Conservation (phyloP, 345 rosid genomes). For the Syzygium aqueum region DNA sequence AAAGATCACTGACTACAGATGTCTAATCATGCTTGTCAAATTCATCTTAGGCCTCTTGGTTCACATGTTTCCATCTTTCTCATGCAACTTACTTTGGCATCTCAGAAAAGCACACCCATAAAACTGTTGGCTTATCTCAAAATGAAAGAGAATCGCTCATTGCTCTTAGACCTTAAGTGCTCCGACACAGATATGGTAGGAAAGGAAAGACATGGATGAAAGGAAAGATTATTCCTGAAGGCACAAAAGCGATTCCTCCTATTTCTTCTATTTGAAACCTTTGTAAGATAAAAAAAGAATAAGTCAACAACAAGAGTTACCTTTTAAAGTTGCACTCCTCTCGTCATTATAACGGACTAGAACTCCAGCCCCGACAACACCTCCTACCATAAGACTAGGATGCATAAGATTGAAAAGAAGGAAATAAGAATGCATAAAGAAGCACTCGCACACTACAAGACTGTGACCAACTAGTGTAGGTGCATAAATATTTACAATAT, state of each 20-base stretch:
- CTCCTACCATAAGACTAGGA: conserved; percentile 47
- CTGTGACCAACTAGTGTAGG: background rate
- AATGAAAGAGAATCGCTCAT: background rate
- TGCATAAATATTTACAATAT: background rate
- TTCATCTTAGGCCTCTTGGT: background rate
- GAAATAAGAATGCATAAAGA: background rate
- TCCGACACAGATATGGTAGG: background rate
- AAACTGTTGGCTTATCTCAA: background rate
- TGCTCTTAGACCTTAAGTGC: background rate
- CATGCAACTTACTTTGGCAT: background rate
- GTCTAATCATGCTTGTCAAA: background rate
- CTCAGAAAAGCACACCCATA: background rate
- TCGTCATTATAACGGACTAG: conserved; percentile 72
- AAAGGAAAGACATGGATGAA: background rate
- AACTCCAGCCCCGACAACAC: conserved; percentile 48
- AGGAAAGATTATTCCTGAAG: background rate
- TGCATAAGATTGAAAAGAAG: conserved; percentile 10
- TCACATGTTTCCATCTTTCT: background rate
- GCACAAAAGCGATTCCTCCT: background rate
- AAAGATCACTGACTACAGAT: background rate
- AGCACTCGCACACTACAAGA: too few relatives aligned
- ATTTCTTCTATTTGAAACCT: background rate
- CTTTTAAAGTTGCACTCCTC: conserved; percentile 58
- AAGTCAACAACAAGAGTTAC: conserved; percentile 16
- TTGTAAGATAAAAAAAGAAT: background rate